phyloP scores from a whole-genome alignment of 305 asterid genomes.

The Ajuga reptans region DNA sequence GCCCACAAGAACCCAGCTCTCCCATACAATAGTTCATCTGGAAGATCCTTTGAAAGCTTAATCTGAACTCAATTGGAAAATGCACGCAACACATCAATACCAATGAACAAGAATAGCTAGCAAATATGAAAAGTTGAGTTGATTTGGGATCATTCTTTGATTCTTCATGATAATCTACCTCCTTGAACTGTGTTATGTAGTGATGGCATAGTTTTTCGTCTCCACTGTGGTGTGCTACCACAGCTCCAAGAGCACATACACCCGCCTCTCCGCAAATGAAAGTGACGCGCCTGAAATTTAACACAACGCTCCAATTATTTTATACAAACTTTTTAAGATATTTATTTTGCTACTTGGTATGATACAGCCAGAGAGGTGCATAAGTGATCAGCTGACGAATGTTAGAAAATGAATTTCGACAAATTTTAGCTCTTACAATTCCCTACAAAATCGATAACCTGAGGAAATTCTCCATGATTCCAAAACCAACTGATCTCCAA shows the following conservation, averaged over 20 bases:
- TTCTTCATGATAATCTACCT: slow-evolving; percentile 34
- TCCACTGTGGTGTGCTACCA: slow-evolving; percentile 51
- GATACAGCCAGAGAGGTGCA: background rate
- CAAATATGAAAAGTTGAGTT: background rate
- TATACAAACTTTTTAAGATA: background rate
- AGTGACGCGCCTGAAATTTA: slow-evolving; percentile 50
- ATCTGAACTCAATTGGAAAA: slow-evolving; percentile 32
- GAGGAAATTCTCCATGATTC: background rate
- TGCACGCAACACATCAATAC: background rate
- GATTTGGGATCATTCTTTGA: background rate
- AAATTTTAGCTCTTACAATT: background rate
- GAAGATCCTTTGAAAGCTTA: slow-evolving; percentile 54
- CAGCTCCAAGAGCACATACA: slow-evolving; percentile 77
- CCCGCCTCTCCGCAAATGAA: slow-evolving; percentile 75
- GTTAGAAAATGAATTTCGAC: background rate
- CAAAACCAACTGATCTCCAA: background rate
- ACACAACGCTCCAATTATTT: background rate
- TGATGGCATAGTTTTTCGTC: slow-evolving; percentile 45
- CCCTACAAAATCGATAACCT: background rate
- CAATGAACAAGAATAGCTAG: background rate
- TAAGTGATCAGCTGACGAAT: background rate
- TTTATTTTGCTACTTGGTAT: too few relatives aligned
- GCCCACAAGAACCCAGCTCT: slow-evolving; percentile 85
- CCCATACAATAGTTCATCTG: slow-evolving; percentile 65
- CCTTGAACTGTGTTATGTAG: slow-evolving; percentile 43